Percentiles rank a stretch among this genome's conserved stretches.
Conservation (phyloP, 257 asterid genomes). For the Gentiana straminea region DNA sequence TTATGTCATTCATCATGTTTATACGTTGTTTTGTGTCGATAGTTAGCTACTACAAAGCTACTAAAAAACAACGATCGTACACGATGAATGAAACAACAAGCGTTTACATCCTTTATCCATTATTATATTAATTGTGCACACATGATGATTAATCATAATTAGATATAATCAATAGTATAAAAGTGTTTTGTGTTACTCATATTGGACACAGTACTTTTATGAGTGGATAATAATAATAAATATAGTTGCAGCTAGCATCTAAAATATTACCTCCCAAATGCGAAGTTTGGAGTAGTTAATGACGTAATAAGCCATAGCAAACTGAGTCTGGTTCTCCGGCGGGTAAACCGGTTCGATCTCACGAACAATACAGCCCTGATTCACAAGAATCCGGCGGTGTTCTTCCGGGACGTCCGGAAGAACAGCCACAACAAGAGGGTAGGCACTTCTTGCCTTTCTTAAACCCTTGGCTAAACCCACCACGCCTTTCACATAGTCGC, state of each 20-base stretch:
- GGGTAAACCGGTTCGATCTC: constrained; percentile 49
- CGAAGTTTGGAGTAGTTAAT: constrained; percentile 57
- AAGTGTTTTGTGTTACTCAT: too few species aligned
- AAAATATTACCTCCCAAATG: constrained; percentile 34
- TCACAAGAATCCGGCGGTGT: constrained; percentile 31
- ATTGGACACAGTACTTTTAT: too few species aligned
- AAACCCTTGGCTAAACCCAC: constrained; percentile 56
- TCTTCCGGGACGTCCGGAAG: constrained; percentile 54
- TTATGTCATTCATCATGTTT: too few species aligned
- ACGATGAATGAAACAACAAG: too few species aligned
- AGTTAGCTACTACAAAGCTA: too few species aligned
- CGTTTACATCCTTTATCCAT: too few species aligned
- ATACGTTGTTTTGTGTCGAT: too few species aligned
- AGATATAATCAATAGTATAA: too few species aligned
- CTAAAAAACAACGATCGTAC: too few species aligned
- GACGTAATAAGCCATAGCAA: constrained; percentile 52
- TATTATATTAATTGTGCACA: too few species aligned
- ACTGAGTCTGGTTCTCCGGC: constrained; percentile 34
- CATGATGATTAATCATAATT: too few species aligned
- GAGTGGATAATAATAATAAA: too few species aligned
- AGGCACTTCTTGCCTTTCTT: constrained; percentile 41
- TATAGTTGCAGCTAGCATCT: not conserved
- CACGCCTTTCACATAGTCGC: constrained; percentile 49
- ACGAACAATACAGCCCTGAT: constrained; percentile 41
- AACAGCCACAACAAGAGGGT: constrained; percentile 52